These are phyloP conservation scores for Scedosporium minutisporum DNA, from an alignment of 2,329 filamentous ascomycete genomes.

Conservation along the genomic window DNA sequence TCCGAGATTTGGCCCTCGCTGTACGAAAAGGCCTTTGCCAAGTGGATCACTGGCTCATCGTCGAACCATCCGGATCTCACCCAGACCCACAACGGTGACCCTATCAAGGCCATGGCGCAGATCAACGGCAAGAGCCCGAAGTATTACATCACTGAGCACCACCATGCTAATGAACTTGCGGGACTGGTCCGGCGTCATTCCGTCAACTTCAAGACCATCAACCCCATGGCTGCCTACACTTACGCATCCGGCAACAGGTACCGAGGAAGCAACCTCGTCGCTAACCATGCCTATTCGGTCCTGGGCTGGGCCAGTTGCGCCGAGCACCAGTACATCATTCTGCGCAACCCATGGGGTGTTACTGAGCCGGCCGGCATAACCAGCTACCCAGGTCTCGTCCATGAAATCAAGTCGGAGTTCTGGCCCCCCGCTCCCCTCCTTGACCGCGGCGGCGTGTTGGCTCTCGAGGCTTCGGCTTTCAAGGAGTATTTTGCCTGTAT, in stretches of 20 bases:
- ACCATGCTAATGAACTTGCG: slow-evolving; percentile 22
- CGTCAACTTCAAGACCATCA: slow-evolving; percentile 33
- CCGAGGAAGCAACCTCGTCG: slow-evolving; percentile 31
- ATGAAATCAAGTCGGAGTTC: slow-evolving; percentile 18
- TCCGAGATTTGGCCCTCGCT: slow-evolving; percentile 33
- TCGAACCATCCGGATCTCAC: slow-evolving; percentile 30
- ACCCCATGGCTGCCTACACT: slow-evolving; percentile 31
- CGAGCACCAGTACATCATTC: slow-evolving; percentile 28
- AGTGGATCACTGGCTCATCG: slow-evolving; percentile 26
- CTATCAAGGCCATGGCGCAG: slow-evolving; percentile 35
- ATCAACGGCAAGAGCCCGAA: slow-evolving; percentile 27
- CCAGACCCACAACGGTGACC: slow-evolving; percentile 29
- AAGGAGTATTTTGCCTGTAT: no score
- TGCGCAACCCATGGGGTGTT: slow-evolving; percentile 34
- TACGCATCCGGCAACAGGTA: slow-evolving; percentile 26
- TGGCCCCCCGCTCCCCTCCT: no score
- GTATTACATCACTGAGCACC: slow-evolving; percentile 24
- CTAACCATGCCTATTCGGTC: slow-evolving; percentile 35
- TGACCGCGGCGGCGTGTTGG: no score
- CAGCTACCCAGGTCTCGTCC: slow-evolving; percentile 28
- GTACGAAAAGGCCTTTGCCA: slow-evolving; percentile 38
- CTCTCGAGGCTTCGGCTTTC: no score
- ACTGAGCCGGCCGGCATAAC: slow-evolving; percentile 30
- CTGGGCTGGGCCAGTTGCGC: slow-evolving; percentile 26
- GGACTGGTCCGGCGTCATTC: slow-evolving; percentile 28